Percentiles rank a stretch among this genome's conserved stretches.
Evolutionary conservation across 169 alveolate genomes (phyloP).

Genomic region (Cystoisospora suis): DNA sequence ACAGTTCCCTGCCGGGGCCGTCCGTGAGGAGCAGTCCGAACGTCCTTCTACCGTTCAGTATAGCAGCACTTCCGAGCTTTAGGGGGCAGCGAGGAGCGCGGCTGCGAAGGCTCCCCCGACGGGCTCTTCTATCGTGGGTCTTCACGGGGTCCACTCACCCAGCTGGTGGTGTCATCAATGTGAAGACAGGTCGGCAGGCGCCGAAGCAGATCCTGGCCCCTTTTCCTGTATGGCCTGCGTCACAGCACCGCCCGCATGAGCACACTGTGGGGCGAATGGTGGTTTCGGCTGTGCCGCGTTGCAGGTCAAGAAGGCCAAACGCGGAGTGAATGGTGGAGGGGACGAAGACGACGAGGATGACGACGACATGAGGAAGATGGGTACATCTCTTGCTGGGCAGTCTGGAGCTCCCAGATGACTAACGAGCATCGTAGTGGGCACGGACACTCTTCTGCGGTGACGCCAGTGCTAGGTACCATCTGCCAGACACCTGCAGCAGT

Average conservation of each 20-base stretch:
- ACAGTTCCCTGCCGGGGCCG: background rate
- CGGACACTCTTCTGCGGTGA: too few species aligned
- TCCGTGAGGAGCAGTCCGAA: background rate
- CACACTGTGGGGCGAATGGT: too few species aligned
- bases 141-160: background rate
- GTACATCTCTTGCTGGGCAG: too few species aligned
- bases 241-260: background rate
- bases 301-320: conserved; percentile 4
- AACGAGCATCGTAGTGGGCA: too few species aligned
- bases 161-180: background rate
- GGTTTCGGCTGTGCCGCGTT: too few species aligned
- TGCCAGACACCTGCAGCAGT: background rate
- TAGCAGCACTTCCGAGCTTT: too few species aligned
- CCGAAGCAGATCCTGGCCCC: background rate
- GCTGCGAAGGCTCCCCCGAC: too few species aligned
- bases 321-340: background rate
- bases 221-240: background rate
- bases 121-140: background rate
- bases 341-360: conserved; percentile 28
- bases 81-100: too few species aligned
- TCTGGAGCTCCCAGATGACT: too few species aligned
- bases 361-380: background rate
- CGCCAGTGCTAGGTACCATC: background rate
- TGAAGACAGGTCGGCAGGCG: background rate
- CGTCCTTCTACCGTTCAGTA: too few species aligned